phyloP scores from a whole-genome alignment of 768 basidiomycete species.

The Hericium rajendrae region DNA sequence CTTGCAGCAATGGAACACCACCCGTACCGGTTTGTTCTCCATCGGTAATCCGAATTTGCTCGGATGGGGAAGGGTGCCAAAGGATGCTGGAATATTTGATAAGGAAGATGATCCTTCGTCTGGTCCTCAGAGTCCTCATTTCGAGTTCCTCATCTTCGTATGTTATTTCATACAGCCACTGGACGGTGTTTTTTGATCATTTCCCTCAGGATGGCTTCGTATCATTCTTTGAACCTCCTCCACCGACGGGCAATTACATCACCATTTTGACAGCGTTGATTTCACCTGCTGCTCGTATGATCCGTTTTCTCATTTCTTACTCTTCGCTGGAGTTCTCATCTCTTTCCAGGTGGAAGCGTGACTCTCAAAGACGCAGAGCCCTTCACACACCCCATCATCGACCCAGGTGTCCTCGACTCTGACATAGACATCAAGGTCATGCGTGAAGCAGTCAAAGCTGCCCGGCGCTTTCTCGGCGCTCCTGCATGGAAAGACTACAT shows the following conservation, averaged over 20 bases:
- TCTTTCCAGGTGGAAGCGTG: constrained; percentile 8
- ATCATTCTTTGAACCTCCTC: constrained; percentile 2
- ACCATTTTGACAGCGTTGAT: constrained; percentile 10
- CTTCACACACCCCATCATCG: constrained; percentile 5
- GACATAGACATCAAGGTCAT: constrained; percentile 2
- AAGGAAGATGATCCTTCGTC: constrained; percentile 7
- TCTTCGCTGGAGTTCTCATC: neutral
- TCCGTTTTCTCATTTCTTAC: neutral
- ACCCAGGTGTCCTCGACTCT: constrained; percentile 6
- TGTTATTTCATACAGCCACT: neutral
- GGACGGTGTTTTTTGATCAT: neutral
- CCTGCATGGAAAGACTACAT: constrained; percentile 4
- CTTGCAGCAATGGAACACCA: constrained; percentile 6
- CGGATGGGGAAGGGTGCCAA: constrained; percentile 6
- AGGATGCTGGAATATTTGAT: constrained; percentile 3
- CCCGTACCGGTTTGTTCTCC: constrained; percentile 7
- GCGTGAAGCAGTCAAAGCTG: constrained; percentile 4
- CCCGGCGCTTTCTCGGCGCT: neutral
- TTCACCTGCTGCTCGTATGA: constrained; percentile 17
- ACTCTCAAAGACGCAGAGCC: neutral
- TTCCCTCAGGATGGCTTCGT: constrained; percentile 1
- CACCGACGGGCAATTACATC: constrained; percentile 14
- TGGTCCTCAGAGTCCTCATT: constrained; percentile 11
- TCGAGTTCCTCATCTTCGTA: constrained; percentile 11
- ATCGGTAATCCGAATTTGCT: neutral